Conservation (phyloP, 73 alveolate species). For the Paramecium sexaurelia region DNA sequence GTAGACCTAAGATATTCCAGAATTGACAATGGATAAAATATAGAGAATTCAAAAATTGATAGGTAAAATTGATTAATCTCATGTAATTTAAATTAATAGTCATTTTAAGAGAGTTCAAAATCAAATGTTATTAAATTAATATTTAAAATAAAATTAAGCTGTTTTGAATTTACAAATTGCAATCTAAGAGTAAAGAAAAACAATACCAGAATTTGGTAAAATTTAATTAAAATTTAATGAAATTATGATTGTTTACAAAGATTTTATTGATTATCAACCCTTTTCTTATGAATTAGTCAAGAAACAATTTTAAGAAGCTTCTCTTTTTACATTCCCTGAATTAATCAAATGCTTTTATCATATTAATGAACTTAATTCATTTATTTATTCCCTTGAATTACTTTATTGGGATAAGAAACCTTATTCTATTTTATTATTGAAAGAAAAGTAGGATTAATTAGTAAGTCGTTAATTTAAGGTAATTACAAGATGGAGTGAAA, state of each 20-base stretch:
- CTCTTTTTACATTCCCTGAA: neutral
- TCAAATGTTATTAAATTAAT: neutral
- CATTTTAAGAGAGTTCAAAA: conserved; percentile 10
- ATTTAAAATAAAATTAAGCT: neutral
- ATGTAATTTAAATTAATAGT: neutral
- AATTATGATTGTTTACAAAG: neutral
- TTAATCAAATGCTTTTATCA: neutral
- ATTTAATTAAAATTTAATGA: neutral
- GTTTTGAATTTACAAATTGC: neutral
- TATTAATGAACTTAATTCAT: neutral
- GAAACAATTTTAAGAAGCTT: neutral
- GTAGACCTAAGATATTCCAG: conserved; percentile 14
- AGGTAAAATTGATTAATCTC: neutral
- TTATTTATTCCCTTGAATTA: neutral
- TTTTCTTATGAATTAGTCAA: neutral
- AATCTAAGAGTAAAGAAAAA: neutral
- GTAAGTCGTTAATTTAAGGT: neutral
- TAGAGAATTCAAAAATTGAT: neutral
- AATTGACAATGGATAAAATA: neutral
- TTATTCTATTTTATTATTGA: neutral
- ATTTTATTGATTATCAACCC: neutral
- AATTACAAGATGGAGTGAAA: neutral
- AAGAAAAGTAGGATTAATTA: neutral
- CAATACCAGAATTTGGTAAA: neutral
- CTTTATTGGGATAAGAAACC: conserved; percentile 16